Base-by-base conservation (phyloP, 1,139 yeast species). In the Yamadazyma siamensis region DNA sequence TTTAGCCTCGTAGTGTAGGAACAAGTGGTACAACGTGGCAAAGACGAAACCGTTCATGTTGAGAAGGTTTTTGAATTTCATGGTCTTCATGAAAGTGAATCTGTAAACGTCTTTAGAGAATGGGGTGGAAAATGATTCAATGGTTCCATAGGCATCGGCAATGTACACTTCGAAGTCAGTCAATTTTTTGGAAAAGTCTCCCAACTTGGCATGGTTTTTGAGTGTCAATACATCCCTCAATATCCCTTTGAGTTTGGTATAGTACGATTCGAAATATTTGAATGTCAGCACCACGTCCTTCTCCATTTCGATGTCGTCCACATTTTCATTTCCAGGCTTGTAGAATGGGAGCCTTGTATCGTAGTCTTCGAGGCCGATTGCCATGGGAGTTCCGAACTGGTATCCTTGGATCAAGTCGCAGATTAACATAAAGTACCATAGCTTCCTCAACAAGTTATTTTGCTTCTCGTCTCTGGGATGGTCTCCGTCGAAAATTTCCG, bases 361-460 rank as follows among this genome's bases (percentile, higher is more conserved):
- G 24, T 38, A 44, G 38, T 55, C 46, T 13, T 36, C 42, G 10
- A 26, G 33, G n/a, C 38, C 35, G 4, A 43, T 33, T 13, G 46
- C 36, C 21, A 49, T 32, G 1, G 61, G 63, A 26, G 46, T 53
- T 1, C 66, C 66, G 29, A 40, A 50, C 13, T 47, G 40, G 28
- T 39, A 50, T 1, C 55, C 55, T 28, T 48, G 47, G 21, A 46
- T 42, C 2, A 50, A 24, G 34, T 59, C 65, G 23, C 41, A 40
- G 10, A 46, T 31, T 3, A 42, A 38, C 20, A 60, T 36, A 28
- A 44, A 52, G 41, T 64, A 53, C 73, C 71, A 58, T 14, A 61
- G 43, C 32, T 66, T 67, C 32, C 73, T 46, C 4, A 59, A 47
- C 28, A 65, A 37, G 39, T 60, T 57, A 34, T 59, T 59, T 2